phyloP scores from a whole-genome alignment of 1,284 basidiomycete genomes.

The Cutaneotrichosporon cutaneum region DNA sequence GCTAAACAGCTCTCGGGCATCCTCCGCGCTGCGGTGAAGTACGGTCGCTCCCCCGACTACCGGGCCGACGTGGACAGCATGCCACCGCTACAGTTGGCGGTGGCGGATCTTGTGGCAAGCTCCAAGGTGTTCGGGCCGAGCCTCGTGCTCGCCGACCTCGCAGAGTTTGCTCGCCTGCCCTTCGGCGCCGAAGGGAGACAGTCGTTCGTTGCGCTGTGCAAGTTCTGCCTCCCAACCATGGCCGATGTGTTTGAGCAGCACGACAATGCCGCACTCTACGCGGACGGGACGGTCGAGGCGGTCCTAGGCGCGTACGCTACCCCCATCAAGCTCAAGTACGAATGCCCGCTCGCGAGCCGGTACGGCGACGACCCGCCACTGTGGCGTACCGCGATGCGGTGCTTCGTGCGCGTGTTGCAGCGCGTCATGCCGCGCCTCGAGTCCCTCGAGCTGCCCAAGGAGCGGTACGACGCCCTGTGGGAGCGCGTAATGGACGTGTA shows the following conservation, averaged over 20 bases:
- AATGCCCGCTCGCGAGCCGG: conserved; percentile 82
- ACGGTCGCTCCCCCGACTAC: conserved; percentile 78
- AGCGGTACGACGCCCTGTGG: conserved; percentile 76
- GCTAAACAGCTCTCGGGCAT: conserved; percentile 66
- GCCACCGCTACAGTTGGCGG: conserved; percentile 75
- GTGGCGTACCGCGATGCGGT: conserved; percentile 69
- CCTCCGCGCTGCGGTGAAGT: conserved; percentile 77
- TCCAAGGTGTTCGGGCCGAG: conserved; percentile 62
- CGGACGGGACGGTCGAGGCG: conserved; percentile 76
- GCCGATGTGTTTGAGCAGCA: conserved; percentile 61
- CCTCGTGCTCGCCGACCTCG: conserved; percentile 73
- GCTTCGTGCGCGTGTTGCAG: conserved; percentile 30
- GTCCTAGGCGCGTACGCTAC: conserved; percentile 82
- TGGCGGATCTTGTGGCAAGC: conserved; percentile 65
- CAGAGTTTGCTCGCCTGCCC: conserved; percentile 80
- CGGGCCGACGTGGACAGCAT: conserved; percentile 79
- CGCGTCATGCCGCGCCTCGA: conserved; percentile 24
- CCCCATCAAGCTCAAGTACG: conserved; percentile 90
- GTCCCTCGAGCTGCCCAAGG: conserved; percentile 58
- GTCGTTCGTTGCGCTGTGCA: conserved; percentile 79
- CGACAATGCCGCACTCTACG: conserved; percentile 60
- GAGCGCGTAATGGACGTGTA: conserved; percentile 79
- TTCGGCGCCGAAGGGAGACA: conserved; percentile 67
- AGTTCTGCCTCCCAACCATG: conserved; percentile 79
- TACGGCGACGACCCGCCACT: conserved; percentile 79